Conservation (phyloP, 2,329 filamentous ascomycete genomes). For the Aureobasidium sp. region DNA sequence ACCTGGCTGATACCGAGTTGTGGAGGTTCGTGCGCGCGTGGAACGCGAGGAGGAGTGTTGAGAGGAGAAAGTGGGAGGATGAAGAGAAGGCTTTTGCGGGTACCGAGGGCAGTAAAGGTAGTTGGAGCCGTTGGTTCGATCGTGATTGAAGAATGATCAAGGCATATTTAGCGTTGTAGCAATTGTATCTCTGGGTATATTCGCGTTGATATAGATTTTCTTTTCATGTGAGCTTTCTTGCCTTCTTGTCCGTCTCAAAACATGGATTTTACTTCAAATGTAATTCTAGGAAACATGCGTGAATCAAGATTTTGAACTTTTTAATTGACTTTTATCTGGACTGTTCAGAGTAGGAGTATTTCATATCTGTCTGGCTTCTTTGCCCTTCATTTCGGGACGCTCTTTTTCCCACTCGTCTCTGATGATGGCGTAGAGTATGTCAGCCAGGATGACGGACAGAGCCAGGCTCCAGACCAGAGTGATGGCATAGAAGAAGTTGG, state of each 20-base stretch:
- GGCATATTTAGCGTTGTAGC: neutral
- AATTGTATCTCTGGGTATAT: neutral
- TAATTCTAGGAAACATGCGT: no score
- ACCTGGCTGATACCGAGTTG: slow-evolving; percentile 64
- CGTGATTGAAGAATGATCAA: neutral
- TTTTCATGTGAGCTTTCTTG: neutral
- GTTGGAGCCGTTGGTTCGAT: slow-evolving; percentile 22
- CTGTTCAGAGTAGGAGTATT: neutral
- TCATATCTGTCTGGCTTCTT: slow-evolving; percentile 76
- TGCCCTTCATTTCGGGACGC: slow-evolving; percentile 79
- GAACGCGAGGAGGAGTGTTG: slow-evolving; percentile 52
- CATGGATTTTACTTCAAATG: no score
- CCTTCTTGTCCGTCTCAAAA: neutral
- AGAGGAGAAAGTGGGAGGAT: slow-evolving; percentile 61
- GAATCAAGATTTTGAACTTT: neutral
- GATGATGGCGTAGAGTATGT: slow-evolving; percentile 79
- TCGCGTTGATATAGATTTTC: neutral
- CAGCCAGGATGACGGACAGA: slow-evolving; percentile 75
- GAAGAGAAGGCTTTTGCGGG: slow-evolving; percentile 58
- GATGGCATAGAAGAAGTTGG: slow-evolving; percentile 99
- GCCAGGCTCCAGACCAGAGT: slow-evolving; percentile 97
- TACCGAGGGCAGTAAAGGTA: slow-evolving; percentile 42
- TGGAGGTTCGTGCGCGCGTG: slow-evolving; percentile 69
- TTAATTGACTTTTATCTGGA: neutral
- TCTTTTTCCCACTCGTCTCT: slow-evolving; percentile 92